A percentile compares a stretch with the other conserved stretches of the same genome.
These are phyloP conservation scores for Phragmites australis DNA, from an alignment of 176 grass and related monocot genomes.

Conservation along the genomic window DNA sequence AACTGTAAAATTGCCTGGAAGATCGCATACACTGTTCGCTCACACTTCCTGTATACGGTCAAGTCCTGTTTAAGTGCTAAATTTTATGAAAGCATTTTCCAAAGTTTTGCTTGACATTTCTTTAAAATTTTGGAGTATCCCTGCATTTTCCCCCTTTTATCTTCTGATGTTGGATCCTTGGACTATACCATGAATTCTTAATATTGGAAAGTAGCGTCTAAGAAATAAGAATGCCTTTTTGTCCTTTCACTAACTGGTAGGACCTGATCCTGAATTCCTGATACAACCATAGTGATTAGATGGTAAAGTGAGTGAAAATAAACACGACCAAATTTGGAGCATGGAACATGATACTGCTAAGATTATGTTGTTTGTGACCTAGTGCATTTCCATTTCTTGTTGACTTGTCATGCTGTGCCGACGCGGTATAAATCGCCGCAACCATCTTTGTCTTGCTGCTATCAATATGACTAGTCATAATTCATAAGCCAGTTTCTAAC, in stretches of 20 bases:
- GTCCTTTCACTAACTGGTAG: not conserved
- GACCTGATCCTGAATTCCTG: not conserved
- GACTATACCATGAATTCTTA: not conserved
- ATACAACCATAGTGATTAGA: not conserved
- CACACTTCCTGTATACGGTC: not conserved
- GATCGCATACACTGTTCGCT: not conserved
- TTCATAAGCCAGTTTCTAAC: not conserved
- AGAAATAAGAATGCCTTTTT: not conserved
- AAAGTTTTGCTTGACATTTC: not conserved
- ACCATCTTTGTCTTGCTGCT: not conserved
- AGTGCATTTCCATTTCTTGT: not conserved
- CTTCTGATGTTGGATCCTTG: not conserved
- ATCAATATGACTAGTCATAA: not conserved
- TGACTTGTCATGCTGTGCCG: not conserved
- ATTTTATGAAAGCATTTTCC: not conserved
- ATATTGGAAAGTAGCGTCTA: not conserved
- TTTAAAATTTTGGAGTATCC: not conserved
- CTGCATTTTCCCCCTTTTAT: not conserved
- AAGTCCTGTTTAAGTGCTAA: not conserved
- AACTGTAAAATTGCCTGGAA: not conserved
- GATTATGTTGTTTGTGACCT: not conserved
- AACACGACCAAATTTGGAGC: conserved; percentile 1
- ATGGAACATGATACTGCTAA: not conserved
- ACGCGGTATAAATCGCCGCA: not conserved
- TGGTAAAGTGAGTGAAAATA: not conserved